These are phyloP conservation scores for Phascolomyces articulosus DNA, from an alignment of 371 early-diverging fungal species.

Conservation along the genomic window DNA sequence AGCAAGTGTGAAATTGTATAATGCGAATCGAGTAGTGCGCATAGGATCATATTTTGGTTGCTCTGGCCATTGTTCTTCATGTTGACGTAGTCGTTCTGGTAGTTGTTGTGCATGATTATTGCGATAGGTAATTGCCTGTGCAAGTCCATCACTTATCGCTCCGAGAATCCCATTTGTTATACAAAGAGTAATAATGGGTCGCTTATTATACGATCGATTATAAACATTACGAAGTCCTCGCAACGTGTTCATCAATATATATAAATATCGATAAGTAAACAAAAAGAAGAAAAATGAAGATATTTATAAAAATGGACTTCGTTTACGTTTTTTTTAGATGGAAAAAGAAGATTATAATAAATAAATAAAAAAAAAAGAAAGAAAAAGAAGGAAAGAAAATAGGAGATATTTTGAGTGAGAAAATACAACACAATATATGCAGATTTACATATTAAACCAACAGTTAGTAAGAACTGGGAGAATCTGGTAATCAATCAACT, in stretches of 20 bases:
- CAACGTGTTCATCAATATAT: slow-evolving; percentile 25
- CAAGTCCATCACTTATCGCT: slow-evolving; percentile 68
- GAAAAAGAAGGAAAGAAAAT: background rate
- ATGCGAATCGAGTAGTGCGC: slow-evolving; percentile 62
- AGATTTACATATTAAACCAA: background rate
- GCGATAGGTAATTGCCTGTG: slow-evolving; percentile 59
- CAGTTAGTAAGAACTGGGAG: too few relatives aligned
- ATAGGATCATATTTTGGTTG: slow-evolving; percentile 33
- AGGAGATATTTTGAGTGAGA: too few relatives aligned
- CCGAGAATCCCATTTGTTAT: slow-evolving; percentile 74
- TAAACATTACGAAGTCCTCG: slow-evolving; percentile 40
- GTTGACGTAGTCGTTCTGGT: slow-evolving; percentile 14
- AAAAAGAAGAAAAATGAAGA: slow-evolving; percentile 8
- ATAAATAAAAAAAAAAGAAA: background rate
- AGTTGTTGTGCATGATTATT: slow-evolving; percentile 22
- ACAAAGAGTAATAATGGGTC: slow-evolving; percentile 72
- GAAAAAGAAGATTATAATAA: background rate
- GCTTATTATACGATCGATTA: slow-evolving; percentile 50
- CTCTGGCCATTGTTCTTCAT: slow-evolving; percentile 16
- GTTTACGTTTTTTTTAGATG: too few relatives aligned
- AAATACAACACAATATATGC: background rate
- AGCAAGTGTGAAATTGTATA: slow-evolving; percentile 75
- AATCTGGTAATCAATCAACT: too few relatives aligned
- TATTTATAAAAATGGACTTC: too few relatives aligned
- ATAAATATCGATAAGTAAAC: slow-evolving; percentile 2